These are phyloP conservation scores for Mycosphaerella sp. DNA, from an alignment of 2,329 filamentous ascomycete species.

Conservation along the genomic window DNA sequence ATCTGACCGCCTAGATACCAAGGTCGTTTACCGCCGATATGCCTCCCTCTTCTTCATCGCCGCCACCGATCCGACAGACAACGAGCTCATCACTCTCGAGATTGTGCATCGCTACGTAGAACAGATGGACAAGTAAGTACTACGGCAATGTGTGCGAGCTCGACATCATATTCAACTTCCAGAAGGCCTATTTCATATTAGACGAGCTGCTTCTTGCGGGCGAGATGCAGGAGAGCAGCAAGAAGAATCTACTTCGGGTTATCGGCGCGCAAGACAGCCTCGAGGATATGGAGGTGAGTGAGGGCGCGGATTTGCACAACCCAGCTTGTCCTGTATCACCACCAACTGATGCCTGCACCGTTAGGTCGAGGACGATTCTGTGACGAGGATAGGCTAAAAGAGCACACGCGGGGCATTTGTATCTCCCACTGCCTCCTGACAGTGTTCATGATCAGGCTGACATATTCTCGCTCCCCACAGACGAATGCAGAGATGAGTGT, in stretches of 20 bases:
- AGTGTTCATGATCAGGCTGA: constrained; percentile 12
- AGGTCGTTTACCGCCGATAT: constrained; percentile 97
- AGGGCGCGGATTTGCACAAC: constrained; percentile 2
- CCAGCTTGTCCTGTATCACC: constrained; percentile 19
- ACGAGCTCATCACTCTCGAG: constrained; percentile 96
- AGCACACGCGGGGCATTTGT: constrained; percentile 12
- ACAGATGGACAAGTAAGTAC: constrained; percentile 99
- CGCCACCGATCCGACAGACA: constrained; percentile 93
- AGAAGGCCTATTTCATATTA: constrained; percentile 98
- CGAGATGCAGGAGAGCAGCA: constrained; percentile 97
- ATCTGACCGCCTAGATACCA: constrained; percentile 62
- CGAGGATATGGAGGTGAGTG: constrained; percentile 97
- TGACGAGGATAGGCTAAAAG: constrained; percentile 57
- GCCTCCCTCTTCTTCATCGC: constrained; percentile 99
- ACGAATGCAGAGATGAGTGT: constrained; percentile 21
- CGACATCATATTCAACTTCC: constrained; percentile 99
- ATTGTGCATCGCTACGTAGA: constrained; percentile 99
- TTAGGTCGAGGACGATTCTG: constrained; percentile 38
- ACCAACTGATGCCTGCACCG: constrained; percentile 28
- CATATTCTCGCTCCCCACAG: constrained; percentile 17
- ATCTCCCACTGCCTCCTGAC: constrained; percentile 11
- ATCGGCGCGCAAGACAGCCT: constrained; percentile 96
- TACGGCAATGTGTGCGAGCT: constrained; percentile 99
- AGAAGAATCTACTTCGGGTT: constrained; percentile 95
- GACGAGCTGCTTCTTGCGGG: constrained; percentile 93